Conservation (phyloP, 192 early-diverging fungal genomes). For the Geranomyces variabilis region DNA sequence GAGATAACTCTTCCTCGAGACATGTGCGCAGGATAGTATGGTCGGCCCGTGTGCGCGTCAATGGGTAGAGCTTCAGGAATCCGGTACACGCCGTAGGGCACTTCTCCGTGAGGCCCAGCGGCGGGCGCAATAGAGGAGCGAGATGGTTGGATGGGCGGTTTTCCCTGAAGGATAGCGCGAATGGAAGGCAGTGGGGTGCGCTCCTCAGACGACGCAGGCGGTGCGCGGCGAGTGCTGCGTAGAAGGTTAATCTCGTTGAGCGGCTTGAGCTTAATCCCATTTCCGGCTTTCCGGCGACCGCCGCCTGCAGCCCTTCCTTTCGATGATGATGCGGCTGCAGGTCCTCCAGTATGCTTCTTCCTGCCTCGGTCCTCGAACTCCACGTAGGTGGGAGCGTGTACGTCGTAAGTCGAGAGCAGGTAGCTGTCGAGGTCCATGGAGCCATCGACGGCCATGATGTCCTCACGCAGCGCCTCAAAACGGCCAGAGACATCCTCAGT, state of each 20-base stretch:
- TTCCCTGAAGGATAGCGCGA: slow-evolving; percentile 18
- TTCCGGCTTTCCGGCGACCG: slow-evolving; percentile 1
- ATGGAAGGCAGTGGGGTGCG: slow-evolving; percentile 24
- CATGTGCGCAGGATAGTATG: slow-evolving; percentile 1
- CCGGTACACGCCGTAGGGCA: slow-evolving; percentile 1
- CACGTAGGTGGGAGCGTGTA: slow-evolving; percentile 13
- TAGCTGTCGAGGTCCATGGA: slow-evolving; percentile 26
- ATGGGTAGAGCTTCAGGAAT: slow-evolving; percentile 6
- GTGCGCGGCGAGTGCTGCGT: not conserved
- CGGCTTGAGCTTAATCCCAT: slow-evolving; percentile 23
- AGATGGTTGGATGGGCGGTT: not conserved
- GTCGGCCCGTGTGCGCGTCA: slow-evolving; percentile 6
- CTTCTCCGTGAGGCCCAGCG: slow-evolving; percentile 9
- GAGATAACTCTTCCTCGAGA: slow-evolving; percentile 13
- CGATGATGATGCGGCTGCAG: not conserved
- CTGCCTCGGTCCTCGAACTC: slow-evolving; percentile 4
- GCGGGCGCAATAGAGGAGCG: slow-evolving; percentile 7
- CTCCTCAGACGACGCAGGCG: slow-evolving; percentile 13
- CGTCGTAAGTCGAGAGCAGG: slow-evolving; percentile 24
- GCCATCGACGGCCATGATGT: slow-evolving; percentile 31
- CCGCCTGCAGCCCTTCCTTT: slow-evolving; percentile 8
- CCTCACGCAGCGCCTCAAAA: slow-evolving; percentile 6
- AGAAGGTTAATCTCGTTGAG: slow-evolving; percentile 21
- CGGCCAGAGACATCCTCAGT: slow-evolving; percentile 7
- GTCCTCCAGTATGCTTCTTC: not conserved